These are phyloP conservation scores for Fusarium armeniacum DNA, from an alignment of 2,329 filamentous ascomycete species.

Conservation along the genomic window DNA sequence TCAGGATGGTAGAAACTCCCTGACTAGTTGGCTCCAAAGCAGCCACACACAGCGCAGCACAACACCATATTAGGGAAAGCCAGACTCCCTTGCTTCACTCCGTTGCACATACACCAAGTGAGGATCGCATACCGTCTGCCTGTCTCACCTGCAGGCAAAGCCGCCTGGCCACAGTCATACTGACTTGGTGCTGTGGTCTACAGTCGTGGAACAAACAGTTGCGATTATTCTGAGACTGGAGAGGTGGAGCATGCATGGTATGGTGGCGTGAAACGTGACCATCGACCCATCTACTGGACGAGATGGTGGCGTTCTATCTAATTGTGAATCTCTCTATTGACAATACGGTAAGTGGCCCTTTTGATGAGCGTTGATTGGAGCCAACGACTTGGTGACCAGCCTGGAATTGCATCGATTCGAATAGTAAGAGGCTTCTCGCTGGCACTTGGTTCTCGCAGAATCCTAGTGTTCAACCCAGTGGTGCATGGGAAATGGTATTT, in stretches of 20 bases:
- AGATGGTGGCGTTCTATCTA: conserved; percentile 22
- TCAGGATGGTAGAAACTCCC: conserved; percentile 13
- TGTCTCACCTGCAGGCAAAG: conserved; percentile 39
- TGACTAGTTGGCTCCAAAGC: conserved; percentile 4
- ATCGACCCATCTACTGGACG: conserved; percentile 23
- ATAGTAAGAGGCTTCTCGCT: background rate
- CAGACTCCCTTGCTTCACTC: conserved; percentile 36
- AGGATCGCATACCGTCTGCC: conserved; percentile 27
- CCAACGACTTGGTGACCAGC: background rate
- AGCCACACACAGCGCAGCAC: conserved; percentile 20
- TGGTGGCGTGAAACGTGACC: conserved; percentile 30
- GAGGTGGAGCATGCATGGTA: conserved; percentile 3
- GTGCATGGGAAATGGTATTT: background rate
- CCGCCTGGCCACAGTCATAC: conserved; percentile 24
- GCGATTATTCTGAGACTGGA: conserved; percentile 32
- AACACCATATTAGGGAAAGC: background rate
- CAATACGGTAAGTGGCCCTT: background rate
- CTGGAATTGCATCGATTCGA: background rate
- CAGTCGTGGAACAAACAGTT: conserved; percentile 35
- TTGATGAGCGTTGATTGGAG: background rate
- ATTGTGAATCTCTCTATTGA: conserved; percentile 6
- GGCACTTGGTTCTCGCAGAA: background rate
- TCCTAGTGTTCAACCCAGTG: too few species aligned
- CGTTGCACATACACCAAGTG: conserved; percentile 18
- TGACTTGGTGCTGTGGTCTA: conserved; percentile 22